Evolutionary conservation across 192 early-diverging fungal genomes (phyloP).

Genomic region (Rhizoclosmatium globosum): DNA sequence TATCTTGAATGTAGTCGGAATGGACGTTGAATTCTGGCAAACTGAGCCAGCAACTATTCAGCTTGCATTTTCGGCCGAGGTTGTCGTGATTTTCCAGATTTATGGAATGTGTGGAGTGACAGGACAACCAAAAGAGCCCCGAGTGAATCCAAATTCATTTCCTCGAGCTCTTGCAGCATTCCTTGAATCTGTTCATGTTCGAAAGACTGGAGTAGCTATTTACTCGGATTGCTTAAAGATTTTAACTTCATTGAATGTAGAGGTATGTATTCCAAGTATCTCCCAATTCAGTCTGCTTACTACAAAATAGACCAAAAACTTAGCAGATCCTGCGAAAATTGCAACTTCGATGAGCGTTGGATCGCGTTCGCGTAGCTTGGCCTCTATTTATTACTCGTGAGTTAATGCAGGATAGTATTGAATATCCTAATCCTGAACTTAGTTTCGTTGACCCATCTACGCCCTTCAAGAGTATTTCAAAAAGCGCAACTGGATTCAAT

Average conservation of each 20-base stretch:
- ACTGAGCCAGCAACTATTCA: slow-evolving; percentile 14
- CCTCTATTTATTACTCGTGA: slow-evolving; percentile 15
- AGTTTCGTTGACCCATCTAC: slow-evolving; percentile 29
- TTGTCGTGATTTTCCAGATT: slow-evolving; percentile 37
- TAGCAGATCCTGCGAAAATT: slow-evolving; percentile 16
- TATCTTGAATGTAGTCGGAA: background rate
- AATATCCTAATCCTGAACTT: background rate
- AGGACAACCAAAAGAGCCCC: too few relatives aligned
- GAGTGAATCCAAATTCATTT: background rate
- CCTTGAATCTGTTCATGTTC: slow-evolving; percentile 9
- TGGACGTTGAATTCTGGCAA: slow-evolving; percentile 24
- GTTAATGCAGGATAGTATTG: background rate
- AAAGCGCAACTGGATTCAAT: slow-evolving; percentile 18
- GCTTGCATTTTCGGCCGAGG: slow-evolving; percentile 25
- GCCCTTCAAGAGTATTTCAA: slow-evolving; percentile 3
- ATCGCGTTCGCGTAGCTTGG: slow-evolving; percentile 11
- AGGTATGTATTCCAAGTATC: background rate
- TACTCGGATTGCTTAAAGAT: background rate
- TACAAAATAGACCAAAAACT: slow-evolving; percentile 6
- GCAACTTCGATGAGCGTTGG: background rate
- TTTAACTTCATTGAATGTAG: background rate
- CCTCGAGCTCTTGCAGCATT: background rate
- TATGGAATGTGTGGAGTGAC: background rate
- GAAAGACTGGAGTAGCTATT: slow-evolving; percentile 25
- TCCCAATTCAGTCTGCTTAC: too few relatives aligned